Evolutionary conservation across 192 early-diverging fungal species (phyloP), one percentile per base, ranked within the genome.

Genomic region (Linnemannia hyalina): DNA sequence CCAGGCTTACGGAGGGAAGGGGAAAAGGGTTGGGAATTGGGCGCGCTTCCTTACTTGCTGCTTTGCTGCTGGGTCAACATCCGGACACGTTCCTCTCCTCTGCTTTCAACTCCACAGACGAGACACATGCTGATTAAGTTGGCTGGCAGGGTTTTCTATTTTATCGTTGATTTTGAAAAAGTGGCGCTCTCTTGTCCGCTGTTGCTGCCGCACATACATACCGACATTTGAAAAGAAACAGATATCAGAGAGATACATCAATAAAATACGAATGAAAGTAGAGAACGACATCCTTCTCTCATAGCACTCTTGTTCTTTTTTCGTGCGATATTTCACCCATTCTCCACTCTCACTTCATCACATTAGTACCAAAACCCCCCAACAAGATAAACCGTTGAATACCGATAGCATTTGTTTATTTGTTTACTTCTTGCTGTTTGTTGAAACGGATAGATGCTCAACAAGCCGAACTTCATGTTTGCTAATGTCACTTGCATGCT

Each of bases 401-500:
- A 6, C 16, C 47, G 18, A 49, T 49, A 49, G 47, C 18, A 52
- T 65, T 32, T 26, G n/a, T 65, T 65, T 65, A 11, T 32, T 65
- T 15, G 60, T 65, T 65, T 65, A 65, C 44, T 46, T 46, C 22
- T 60, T 9, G 23, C 26, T 60, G 57, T 60, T 60, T 32, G 57
- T 55, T 26, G 23, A 26, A 57, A 26, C 26, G 32, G 26, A 15
- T 29, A 65, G 29, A 65, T 65, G 60, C 60, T 65, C 60, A 65
- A 65, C 29, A 32, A 65, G 60, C 60, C 29, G 11, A 65, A 15
- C 49, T 20, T 16, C 49, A 52, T 52, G 44, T 46, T 40, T 65
- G 26, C 60, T 65, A 65, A 65, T 32, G 29, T 65, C 60, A 65
- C 60, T 65, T 65, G 60, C 60, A 65, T 65, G 60, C 18, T 18